Evolutionary conservation across 768 basidiomycete genomes (phyloP).

Genomic region (Psilocybe cyanescens): DNA sequence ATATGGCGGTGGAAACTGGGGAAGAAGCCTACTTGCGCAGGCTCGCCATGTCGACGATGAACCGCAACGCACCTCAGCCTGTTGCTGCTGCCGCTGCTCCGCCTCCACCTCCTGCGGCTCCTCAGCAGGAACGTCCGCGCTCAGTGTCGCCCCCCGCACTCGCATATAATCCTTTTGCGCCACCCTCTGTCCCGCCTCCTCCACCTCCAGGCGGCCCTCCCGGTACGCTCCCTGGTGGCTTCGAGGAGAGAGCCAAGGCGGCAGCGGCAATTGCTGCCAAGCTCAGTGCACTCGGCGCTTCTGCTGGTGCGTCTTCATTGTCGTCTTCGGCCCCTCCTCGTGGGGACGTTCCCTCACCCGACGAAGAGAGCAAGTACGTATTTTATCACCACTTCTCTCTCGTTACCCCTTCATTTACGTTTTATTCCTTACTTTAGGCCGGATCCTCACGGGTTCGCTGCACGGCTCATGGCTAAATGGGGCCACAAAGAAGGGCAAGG

Average conservation of each 20-base stretch:
- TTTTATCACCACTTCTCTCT: neutral
- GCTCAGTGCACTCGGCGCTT: slow-evolving; percentile 57
- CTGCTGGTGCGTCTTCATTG: slow-evolving; percentile 17
- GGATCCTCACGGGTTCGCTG: slow-evolving; percentile 78
- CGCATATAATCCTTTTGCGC: slow-evolving; percentile 75
- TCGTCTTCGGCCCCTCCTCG: slow-evolving; percentile 1
- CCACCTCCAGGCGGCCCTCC: slow-evolving; percentile 51
- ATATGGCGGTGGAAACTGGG: slow-evolving; percentile 46
- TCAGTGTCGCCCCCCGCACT: slow-evolving; percentile 54
- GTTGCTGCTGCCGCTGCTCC: slow-evolving; percentile 15
- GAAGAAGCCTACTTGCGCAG: slow-evolving; percentile 74
- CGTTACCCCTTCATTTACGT: neutral
- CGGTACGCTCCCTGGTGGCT: slow-evolving; percentile 36
- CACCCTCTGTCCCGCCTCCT: slow-evolving; percentile 61
- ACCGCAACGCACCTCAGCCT: slow-evolving; percentile 29
- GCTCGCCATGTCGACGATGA: slow-evolving; percentile 55
- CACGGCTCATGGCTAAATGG: slow-evolving; percentile 94
- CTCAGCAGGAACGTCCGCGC: slow-evolving; percentile 33
- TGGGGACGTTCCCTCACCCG: slow-evolving; percentile 29
- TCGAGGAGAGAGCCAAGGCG: slow-evolving; percentile 73
- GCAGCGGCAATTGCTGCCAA: slow-evolving; percentile 86
- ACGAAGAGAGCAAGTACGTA: slow-evolving; percentile 37
- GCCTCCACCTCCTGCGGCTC: slow-evolving; percentile 27
- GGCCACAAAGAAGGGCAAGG: slow-evolving; percentile 95
- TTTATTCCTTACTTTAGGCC: slow-evolving; percentile 33